Base-by-base conservation (phyloP, 768 basidiomycete genomes). In the Pleurotus tuoliensis region DNA sequence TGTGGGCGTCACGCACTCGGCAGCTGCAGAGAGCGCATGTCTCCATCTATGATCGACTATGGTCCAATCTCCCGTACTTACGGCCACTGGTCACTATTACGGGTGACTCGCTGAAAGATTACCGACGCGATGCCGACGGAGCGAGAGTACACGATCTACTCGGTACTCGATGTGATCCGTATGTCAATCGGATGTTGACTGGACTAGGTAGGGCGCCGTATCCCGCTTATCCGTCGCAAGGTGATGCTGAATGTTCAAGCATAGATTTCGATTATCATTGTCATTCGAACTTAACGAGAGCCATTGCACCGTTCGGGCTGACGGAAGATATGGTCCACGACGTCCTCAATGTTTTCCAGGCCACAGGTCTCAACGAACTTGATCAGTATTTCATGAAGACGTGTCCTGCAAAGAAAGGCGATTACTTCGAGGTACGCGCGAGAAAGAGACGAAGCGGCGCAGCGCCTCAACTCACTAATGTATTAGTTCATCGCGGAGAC, bases 321-420 rank as follows among this genome's bases (percentile, higher is more conserved):
- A 56, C 60, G 27, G 63, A 64, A 47, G 58, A 57, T 41, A 63
- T 64, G 47, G 60, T 64, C 34, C 63, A 64, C 56, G 63, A 64
- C 49, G 63, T 64, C 18, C 57, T 64, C 30, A 64, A 64, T 43
- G 63, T 64, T 15, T 64, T 64, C 47, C 63, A 64, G 47, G 61
- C 58, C 48, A 64, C 63, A 9, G 63, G 63, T 37, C 61, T 64
- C 40, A 63, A 64, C 45, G 55, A 54, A 24, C 51, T 63, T 45
- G 63, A 63, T 46, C 58, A 63, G 45, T 64, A 64, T 48, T 64
- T 60, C 39, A 64, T 64, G 63, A 64, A 63, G 47, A 59, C 63
- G 20, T 64, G 63, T 55, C 63, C 63, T 25, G 63, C 63, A 37
- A 55, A 47, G 45, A 59, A 58, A 24, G 63, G 58, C 12, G 58